These are phyloP conservation scores for Colletotrichum somersetense DNA, from an alignment of 2,329 filamentous ascomycete species.

Conservation along the genomic window DNA sequence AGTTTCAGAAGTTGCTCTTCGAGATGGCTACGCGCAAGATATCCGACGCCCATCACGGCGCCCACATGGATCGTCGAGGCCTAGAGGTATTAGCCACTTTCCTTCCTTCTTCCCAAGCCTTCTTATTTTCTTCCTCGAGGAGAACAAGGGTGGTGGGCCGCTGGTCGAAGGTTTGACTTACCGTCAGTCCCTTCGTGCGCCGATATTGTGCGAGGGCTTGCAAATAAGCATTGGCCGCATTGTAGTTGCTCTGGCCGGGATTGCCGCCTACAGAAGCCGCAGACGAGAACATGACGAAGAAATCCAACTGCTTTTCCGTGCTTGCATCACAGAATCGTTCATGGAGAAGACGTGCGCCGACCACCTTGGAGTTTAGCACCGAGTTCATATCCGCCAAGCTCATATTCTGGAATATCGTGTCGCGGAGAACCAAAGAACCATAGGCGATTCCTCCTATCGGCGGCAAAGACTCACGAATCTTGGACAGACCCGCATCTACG, in stretches of 20 bases:
- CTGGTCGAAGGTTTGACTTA: neutral
- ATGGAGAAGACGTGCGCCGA: slow-evolving; percentile 49
- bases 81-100: neutral
- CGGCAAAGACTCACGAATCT: slow-evolving; percentile 45
- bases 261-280: slow-evolving; percentile 47
- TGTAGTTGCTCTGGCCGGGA: slow-evolving; percentile 58
- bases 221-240: slow-evolving; percentile 60
- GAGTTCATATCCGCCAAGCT: slow-evolving; percentile 44
- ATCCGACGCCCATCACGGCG: slow-evolving; percentile 55
- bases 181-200: slow-evolving; percentile 52
- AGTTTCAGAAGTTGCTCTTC: neutral
- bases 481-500: slow-evolving; percentile 31
- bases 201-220: slow-evolving; percentile 52
- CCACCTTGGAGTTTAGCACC: slow-evolving; percentile 52
- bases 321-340: slow-evolving; percentile 45
- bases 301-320: slow-evolving; percentile 47
- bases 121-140: neutral
- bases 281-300: slow-evolving; percentile 54
- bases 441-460: slow-evolving; percentile 57
- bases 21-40: slow-evolving; percentile 48
- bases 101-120: neutral
- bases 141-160: neutral
- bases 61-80: slow-evolving; percentile 54
- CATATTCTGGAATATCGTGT: slow-evolving; percentile 50
- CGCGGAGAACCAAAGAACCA: slow-evolving; percentile 59